A percentile compares a stretch with the other conserved stretches of the same genome.
Conservation (phyloP, 1,139 yeast species). For the Protomyces arabidopsidicola region DNA sequence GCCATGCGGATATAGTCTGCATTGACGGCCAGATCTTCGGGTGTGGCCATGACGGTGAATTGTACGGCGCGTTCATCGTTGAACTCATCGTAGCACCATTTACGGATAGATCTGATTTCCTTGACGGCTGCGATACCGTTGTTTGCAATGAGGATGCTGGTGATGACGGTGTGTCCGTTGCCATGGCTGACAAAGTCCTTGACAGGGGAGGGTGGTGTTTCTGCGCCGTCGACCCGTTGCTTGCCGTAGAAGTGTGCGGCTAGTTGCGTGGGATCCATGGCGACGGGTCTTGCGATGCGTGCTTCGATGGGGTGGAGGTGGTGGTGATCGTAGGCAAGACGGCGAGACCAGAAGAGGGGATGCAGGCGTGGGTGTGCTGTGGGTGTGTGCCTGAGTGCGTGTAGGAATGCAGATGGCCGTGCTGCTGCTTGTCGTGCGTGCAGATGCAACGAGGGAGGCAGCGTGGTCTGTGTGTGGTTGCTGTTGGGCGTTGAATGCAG, state of each 20-base stretch:
- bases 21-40: conserved; percentile 93
- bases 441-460: not conserved
- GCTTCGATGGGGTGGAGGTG: not conserved
- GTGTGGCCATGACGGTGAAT: conserved; percentile 98
- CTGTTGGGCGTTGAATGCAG: not conserved
- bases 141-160: conserved; percentile 82
- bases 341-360: not conserved
- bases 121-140: conserved; percentile 99
- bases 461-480: not conserved
- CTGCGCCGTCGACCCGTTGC: conserved; percentile 55
- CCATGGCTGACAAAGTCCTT: conserved; percentile 79
- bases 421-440: not conserved
- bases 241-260: conserved; percentile 62
- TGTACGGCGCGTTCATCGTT: conserved; percentile 91
- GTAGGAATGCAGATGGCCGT: not conserved
- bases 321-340: not conserved
- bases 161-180: conserved; percentile 93
- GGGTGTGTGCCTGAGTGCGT: not conserved
- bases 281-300: not conserved
- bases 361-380: not conserved
- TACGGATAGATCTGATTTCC: conserved; percentile 92
- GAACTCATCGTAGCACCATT: conserved; percentile 98
- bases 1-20: conserved; percentile 99
- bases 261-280: conserved; percentile 2
- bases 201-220: conserved; percentile 68